Evolutionary conservation across 108 stramenopile species (phyloP).

Genomic region (Stephanodiscus minutulus): DNA sequence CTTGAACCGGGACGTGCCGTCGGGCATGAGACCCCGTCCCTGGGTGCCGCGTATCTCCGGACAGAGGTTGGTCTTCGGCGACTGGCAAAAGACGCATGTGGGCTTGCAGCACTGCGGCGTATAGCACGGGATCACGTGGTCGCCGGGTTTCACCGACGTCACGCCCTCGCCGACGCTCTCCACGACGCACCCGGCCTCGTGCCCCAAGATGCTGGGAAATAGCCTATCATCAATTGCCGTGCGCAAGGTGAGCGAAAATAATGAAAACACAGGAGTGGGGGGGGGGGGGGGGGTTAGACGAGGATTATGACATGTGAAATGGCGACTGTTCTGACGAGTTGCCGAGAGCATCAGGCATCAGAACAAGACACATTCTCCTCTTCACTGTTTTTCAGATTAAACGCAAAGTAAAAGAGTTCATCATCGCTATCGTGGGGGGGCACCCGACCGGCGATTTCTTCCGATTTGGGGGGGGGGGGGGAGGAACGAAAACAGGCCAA

Average conservation of each 20-base stretch:
- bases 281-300: background rate
- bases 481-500: no score
- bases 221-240: slow-evolving; percentile 7
- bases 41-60: slow-evolving; percentile 84
- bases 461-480: no score
- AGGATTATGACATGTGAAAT: background rate
- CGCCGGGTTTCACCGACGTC: slow-evolving; percentile 76
- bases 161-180: slow-evolving; percentile 88
- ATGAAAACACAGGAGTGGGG: no score
- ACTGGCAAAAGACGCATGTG: slow-evolving; percentile 86
- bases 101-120: slow-evolving; percentile 76
- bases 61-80: slow-evolving; percentile 92
- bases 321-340: background rate
- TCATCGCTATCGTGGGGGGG: background rate
- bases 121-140: slow-evolving; percentile 91
- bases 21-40: slow-evolving; percentile 90
- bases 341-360: background rate
- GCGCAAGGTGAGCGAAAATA: no score
- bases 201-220: slow-evolving; percentile 89
- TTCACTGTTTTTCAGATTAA: background rate
- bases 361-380: background rate
- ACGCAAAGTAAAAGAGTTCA: background rate
- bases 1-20: slow-evolving; percentile 80
- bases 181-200: slow-evolving; percentile 80
- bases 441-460: no score